Evolutionary conservation across 148 eudicot genomes (phyloP).

Genomic region (Vaccinium darrowii): DNA sequence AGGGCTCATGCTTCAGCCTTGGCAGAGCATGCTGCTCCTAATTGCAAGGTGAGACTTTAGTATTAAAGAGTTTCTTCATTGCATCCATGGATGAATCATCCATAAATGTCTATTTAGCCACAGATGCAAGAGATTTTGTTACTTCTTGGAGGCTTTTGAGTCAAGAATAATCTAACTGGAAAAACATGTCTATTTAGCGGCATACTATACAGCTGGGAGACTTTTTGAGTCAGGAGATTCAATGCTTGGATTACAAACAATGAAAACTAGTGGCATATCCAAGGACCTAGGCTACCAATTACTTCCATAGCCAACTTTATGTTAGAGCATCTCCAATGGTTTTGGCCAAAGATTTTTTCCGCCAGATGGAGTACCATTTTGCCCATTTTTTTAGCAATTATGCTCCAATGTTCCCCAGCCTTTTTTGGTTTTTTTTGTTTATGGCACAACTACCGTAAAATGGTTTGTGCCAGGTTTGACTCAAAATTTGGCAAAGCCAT

Average conservation of each 20-base stretch:
- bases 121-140: neutral
- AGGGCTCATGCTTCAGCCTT: constrained; percentile 72
- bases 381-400: neutral
- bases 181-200: too few species aligned
- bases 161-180: too few species aligned
- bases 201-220: too few species aligned
- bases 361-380: neutral
- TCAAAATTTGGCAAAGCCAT: neutral
- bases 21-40: constrained; percentile 52
- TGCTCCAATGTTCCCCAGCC: neutral
- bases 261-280: too few species aligned
- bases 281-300: neutral
- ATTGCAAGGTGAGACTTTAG: constrained; percentile 54
- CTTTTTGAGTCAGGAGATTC: neutral
- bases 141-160: neutral
- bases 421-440: too few species aligned
- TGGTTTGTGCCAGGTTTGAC: neutral
- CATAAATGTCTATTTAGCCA: neutral
- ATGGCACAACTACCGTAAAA: neutral
- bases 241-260: neutral
- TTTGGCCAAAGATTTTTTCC: neutral
- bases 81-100: neutral
- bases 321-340: neutral
- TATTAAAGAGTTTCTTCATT: neutral
- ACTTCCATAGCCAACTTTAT: neutral